Base-by-base conservation (phyloP, 2,329 filamentous ascomycete genomes). In the Colletotrichum acutatum region DNA sequence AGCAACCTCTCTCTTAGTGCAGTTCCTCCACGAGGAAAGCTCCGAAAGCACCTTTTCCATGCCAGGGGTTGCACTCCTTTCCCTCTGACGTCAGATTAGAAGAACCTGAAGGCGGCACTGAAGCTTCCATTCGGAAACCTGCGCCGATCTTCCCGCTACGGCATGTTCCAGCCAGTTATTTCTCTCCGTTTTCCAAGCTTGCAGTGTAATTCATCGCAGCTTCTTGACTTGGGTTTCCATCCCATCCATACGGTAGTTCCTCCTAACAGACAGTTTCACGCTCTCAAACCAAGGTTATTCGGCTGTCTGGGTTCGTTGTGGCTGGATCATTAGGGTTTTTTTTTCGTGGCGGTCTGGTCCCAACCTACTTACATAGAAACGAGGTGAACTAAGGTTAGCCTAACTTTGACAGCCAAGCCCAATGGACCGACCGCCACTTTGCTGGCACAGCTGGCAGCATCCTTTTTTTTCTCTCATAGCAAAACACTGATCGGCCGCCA, bases 371-470 rank as follows among this genome's bases (percentile, higher is more conserved):
- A 53, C 42, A 16, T 26, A 14, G 24, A 58, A 60, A 49, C 42
- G 42, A 49, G 42, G 42, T 49, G 19, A 49, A 49, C 19, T 49
- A 16, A 63, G 32, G 53, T 28, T 32, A 54, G 28, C 46, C 28
- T 7, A 37, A 37, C 28, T 28, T 30, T 64, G 61, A 26, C 54
- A 28, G 66, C 66, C 70, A 64, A 72, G 59, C 24, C 49, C 19
- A 42, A 22, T 26, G 30, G 34, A n/a, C 59, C 59, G n/a, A 34
- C 61, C 53, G 70, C 66, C 30, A 53, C 49, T 37, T 46, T 22
- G 49, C 12, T 26, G 34, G 24, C 56, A 56, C 54, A 42, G 6
- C 37, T 42, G 16, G 32, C 56, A 52, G n/a, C 37, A 32, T 7
- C 30, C 57, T 7, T 12, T 26, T 61, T 7, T 12, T 26, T 46